Evolutionary conservation across 495 filamentous ascomycete genomes (phyloP).

Genomic region (Penicillium antarcticum): DNA sequence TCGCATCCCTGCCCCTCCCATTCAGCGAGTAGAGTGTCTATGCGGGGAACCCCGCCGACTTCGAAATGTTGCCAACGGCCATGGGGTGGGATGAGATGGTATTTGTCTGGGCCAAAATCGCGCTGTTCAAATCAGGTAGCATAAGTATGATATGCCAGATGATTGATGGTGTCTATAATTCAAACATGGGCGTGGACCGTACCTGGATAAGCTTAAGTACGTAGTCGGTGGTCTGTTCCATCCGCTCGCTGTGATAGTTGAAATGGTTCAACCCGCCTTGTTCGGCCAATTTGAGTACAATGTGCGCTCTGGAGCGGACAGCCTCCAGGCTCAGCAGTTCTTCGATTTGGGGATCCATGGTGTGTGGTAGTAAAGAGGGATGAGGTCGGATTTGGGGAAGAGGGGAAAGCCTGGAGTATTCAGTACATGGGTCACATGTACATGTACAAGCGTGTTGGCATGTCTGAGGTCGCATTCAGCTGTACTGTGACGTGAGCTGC

Average conservation of each 20-base stretch:
- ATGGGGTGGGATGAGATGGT: conserved; percentile 61
- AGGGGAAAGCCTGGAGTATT: background rate
- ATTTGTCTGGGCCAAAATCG: conserved; percentile 52
- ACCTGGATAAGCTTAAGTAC: conserved; percentile 34
- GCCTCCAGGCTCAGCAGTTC: conserved; percentile 34
- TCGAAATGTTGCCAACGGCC: conserved; percentile 91
- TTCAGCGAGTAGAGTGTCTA: conserved; percentile 65
- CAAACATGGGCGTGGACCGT: background rate
- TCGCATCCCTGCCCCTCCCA: conserved; percentile 63
- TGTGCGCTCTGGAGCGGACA: conserved; percentile 31
- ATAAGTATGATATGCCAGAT: background rate
- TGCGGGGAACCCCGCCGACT: conserved; percentile 72
- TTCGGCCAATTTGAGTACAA: conserved; percentile 30
- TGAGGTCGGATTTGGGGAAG: background rate
- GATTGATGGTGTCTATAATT: background rate
- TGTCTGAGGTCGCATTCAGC: too few relatives aligned
- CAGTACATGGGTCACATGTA: background rate
- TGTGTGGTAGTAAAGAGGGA: background rate
- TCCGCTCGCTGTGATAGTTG: conserved; percentile 25
- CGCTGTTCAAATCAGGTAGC: conserved; percentile 27
- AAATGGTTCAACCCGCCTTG: conserved; percentile 31
- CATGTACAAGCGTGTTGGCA: too few relatives aligned
- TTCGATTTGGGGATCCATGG: conserved; percentile 19
- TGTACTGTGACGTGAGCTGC: too few relatives aligned
- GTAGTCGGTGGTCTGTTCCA: conserved; percentile 29